phyloP scores from a whole-genome alignment of 2,329 filamentous ascomycete species.

The Aaosphaeria arxii region DNA sequence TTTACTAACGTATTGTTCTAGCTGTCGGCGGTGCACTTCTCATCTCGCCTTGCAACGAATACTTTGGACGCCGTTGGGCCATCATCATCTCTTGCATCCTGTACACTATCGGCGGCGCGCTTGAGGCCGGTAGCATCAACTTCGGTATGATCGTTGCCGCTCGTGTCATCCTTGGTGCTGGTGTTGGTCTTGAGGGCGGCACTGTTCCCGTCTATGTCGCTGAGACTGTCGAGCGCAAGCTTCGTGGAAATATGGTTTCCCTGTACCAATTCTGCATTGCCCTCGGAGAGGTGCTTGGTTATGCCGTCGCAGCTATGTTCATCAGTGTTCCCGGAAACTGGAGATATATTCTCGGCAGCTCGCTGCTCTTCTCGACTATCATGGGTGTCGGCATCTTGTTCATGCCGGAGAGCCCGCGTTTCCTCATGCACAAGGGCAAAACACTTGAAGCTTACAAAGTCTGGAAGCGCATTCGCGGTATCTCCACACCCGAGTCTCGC shows the following conservation, averaged over 20 bases:
- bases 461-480: conserved; percentile 70
- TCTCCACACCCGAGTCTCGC: conserved; percentile 53
- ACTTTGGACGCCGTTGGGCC: conserved; percentile 63
- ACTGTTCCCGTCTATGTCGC: conserved; percentile 74
- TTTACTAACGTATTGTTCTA: conserved; percentile 2
- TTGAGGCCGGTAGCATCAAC: conserved; percentile 66
- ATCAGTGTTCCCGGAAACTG: conserved; percentile 67
- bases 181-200: conserved; percentile 70
- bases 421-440: conserved; percentile 65
- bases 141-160: conserved; percentile 70
- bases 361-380: conserved; percentile 66
- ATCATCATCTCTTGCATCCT: conserved; percentile 68
- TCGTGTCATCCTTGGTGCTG: conserved; percentile 66
- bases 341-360: conserved; percentile 72
- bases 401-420: conserved; percentile 68
- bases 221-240: conserved; percentile 64
- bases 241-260: conserved; percentile 70
- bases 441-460: conserved; percentile 62
- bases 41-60: conserved; percentile 65
- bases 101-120: conserved; percentile 67
- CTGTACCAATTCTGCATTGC: conserved; percentile 76
- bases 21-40: conserved; percentile 68
- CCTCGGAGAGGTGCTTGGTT: conserved; percentile 69
- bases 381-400: conserved; percentile 65
- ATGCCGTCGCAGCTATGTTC: conserved; percentile 71